Evolutionary conservation across 176 grass and related monocot genomes (phyloP), one percentile per base, ranked within the genome.

Genomic region (Canna indica): DNA sequence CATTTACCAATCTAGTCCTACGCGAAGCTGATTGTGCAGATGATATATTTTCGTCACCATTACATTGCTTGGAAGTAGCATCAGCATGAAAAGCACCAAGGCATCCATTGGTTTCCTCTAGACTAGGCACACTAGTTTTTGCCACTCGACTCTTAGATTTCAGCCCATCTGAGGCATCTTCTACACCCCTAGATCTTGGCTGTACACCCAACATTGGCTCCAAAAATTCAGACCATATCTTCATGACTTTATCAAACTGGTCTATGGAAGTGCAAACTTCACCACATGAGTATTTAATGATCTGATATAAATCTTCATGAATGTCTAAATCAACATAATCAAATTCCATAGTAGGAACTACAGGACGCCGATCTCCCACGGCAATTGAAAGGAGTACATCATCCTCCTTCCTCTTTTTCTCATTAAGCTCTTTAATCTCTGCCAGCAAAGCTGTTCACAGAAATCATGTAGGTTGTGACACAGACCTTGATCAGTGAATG

Each of bases 371-470:
- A 61, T 78, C 73, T 63, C 74, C 68, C 20, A 85, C 85, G 52
- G 79, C 82, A 75, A 91, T 83, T 64, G 79, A 69, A 52, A 85
- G 79, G 74, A 91, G 79, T 56, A 82, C 36, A 62, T 86, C 69
- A 44, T 85, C 85, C n/a, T 85, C 85, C 48, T 84, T 81, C 59
- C 78, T 69, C 48, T 82, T 87, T 65, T 83, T 88, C 39, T 88
- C 85, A 82, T 88, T 86, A 64, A 81, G 75, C 77, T 91, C 89
- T 61, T 88, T 87, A 59, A 91, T 88, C 45, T 81, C 89, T 36
- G 77, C 59, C 78, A 87, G 74, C 31, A 91, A 68, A 88, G 79
- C 89, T 91, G 32, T 31, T 73, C 28, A 65, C 6, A 45, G 44
- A 65, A 64, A n/a, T n/a, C n/a, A n/a, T n/a, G n/a, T n/a, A n/a